Conservation (phyloP, 192 early-diverging fungal genomes). For the Jimgerdemannia lactiflua region DNA sequence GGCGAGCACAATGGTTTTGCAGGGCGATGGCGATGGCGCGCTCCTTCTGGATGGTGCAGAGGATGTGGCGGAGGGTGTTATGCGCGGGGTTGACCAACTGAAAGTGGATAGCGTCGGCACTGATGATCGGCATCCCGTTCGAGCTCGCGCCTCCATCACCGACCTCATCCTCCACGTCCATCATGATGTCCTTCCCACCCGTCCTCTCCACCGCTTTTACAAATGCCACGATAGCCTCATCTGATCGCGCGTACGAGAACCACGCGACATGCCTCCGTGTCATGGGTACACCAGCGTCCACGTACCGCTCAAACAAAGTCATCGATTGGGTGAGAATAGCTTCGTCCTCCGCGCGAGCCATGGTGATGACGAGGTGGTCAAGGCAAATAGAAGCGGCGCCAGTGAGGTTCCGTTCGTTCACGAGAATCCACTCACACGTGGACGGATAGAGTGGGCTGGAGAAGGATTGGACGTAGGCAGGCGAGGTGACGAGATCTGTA, state of each 20-base stretch:
- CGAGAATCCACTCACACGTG: neutral
- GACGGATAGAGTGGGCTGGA: neutral
- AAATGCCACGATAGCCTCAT: neutral
- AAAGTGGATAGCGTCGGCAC: too few relatives aligned
- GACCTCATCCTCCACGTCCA: neutral
- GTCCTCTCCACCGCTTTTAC: neutral
- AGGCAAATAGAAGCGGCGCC: neutral
- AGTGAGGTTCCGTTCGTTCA: neutral
- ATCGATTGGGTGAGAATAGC: neutral
- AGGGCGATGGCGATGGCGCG: too few relatives aligned
- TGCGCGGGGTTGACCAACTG: too few relatives aligned
- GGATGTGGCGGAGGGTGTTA: too few relatives aligned
- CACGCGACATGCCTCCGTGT: neutral
- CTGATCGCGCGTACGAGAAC: neutral
- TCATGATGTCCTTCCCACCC: neutral
- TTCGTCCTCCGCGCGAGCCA: neutral
- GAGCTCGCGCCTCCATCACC: neutral
- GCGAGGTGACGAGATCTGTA: neutral
- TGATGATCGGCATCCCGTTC: too few relatives aligned
- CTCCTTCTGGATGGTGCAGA: too few relatives aligned
- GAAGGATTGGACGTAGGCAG: neutral
- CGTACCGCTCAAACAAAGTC: neutral
- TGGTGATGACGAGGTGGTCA: neutral
- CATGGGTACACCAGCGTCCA: neutral
- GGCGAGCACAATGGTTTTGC: too few relatives aligned